These are phyloP conservation scores for Dendrostoma leiphaemia DNA, from an alignment of 2,329 filamentous ascomycete genomes.

Conservation along the genomic window DNA sequence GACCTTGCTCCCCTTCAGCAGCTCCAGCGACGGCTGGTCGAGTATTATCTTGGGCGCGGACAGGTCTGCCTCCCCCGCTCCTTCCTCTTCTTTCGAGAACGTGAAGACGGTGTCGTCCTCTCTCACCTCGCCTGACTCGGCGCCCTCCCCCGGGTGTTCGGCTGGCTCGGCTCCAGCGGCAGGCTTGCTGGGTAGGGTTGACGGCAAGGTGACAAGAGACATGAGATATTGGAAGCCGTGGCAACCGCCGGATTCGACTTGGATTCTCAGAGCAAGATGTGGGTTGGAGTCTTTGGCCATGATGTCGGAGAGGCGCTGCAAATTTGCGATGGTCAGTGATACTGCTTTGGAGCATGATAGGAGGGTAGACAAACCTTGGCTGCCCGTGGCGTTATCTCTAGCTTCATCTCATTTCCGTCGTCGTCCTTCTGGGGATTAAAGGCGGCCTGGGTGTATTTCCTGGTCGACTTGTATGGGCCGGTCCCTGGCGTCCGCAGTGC, in stretches of 20 bases:
- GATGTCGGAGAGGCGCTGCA: constrained; percentile 71
- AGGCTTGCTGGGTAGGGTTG: constrained; percentile 23
- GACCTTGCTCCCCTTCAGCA: constrained; percentile 90
- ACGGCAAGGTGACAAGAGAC: constrained; percentile 69
- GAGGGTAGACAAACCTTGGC: constrained; percentile 58
- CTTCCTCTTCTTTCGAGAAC: constrained; percentile 53
- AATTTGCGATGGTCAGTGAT: not conserved
- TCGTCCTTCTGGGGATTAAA: constrained; percentile 78
- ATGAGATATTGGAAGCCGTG: constrained; percentile 98
- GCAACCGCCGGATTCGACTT: constrained; percentile 90
- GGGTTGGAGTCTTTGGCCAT: constrained; percentile 72
- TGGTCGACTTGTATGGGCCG: constrained; percentile 31
- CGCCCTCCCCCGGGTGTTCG: constrained; percentile 25
- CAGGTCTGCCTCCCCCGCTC: constrained; percentile 25
- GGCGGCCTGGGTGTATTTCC: constrained; percentile 46
- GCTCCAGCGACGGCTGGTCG: constrained; percentile 80
- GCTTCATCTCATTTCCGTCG: constrained; percentile 76
- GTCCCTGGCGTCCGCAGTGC: not conserved
- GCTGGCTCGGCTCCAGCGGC: constrained; percentile 14
- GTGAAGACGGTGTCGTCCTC: constrained; percentile 90
- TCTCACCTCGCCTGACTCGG: constrained; percentile 36
- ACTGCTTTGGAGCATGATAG: not conserved
- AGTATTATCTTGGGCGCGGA: constrained; percentile 75
- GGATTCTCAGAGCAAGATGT: constrained; percentile 81
- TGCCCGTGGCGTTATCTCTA: constrained; percentile 82